Evolutionary conservation across 1,284 basidiomycete species (phyloP).

Genomic region (Irpex sp.): DNA sequence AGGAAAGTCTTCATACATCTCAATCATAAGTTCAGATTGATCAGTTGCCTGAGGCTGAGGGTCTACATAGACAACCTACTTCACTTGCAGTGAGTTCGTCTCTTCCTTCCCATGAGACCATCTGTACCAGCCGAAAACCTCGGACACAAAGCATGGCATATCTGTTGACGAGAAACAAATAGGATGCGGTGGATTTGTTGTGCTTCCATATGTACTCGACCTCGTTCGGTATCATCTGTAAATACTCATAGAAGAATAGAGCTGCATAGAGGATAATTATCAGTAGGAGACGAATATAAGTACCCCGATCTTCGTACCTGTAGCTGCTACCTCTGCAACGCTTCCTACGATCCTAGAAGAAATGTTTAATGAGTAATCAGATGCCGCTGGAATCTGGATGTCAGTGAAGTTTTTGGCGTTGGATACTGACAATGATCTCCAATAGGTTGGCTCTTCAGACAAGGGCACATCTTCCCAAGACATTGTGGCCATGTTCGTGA

Average conservation of each 20-base stretch:
- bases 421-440: neutral
- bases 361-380: neutral
- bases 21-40: neutral
- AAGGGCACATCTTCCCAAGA: neutral
- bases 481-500: neutral
- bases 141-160: neutral
- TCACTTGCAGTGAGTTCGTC: neutral
- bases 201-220: slow-evolving; percentile 1
- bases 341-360: neutral
- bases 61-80: neutral
- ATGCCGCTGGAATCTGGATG: too few species aligned
- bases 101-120: neutral
- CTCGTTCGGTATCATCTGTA: neutral
- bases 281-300: neutral
- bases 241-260: slow-evolving; percentile 1
- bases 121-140: neutral
- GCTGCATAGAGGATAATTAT: neutral
- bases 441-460: neutral
- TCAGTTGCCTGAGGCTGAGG: neutral
- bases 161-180: slow-evolving; percentile 1
- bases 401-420: neutral
- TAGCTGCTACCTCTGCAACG: neutral
- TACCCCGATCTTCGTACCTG: neutral
- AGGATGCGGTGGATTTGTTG: neutral
- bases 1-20: neutral